Evolutionary conservation across 768 basidiomycete species (phyloP).

Genomic region (Lentinula sp.): DNA sequence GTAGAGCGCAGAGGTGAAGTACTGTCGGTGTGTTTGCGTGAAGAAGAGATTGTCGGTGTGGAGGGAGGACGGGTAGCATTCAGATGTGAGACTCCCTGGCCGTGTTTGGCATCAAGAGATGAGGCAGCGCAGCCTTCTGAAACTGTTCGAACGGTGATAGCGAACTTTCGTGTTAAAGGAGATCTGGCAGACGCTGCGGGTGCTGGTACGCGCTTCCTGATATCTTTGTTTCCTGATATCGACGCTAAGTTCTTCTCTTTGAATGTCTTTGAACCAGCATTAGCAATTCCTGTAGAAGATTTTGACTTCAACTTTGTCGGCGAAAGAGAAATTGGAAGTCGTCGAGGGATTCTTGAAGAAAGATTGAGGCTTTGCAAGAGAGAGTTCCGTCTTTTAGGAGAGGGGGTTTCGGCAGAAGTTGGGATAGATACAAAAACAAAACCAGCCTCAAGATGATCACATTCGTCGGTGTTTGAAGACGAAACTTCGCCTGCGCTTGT

Average conservation of each 20-base stretch:
- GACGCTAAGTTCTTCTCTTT: neutral
- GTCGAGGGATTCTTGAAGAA: slow-evolving; percentile 5
- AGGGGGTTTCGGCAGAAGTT: neutral
- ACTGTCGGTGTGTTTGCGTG: slow-evolving; percentile 16
- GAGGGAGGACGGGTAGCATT: neutral
- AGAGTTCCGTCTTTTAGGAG: neutral
- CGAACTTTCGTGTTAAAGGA: neutral
- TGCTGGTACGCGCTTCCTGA: neutral
- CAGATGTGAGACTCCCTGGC: neutral
- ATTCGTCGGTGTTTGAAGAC: neutral
- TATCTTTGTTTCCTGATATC: neutral
- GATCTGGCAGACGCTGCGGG: neutral
- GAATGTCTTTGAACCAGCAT: neutral
- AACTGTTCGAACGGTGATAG: neutral
- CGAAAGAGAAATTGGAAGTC: slow-evolving; percentile 5
- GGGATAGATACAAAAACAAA: neutral
- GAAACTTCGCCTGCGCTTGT: neutral
- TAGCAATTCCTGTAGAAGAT: neutral
- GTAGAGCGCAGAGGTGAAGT: neutral
- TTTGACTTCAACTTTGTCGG: neutral
- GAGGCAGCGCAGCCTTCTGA: neutral
- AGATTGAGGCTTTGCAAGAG: neutral
- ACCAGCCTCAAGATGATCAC: neutral
- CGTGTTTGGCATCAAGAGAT: neutral
- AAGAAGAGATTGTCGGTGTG: slow-evolving; percentile 8